Evolutionary conservation across 139 green algal species (phyloP).

Genomic region (Chlamydomonas incerta): DNA sequence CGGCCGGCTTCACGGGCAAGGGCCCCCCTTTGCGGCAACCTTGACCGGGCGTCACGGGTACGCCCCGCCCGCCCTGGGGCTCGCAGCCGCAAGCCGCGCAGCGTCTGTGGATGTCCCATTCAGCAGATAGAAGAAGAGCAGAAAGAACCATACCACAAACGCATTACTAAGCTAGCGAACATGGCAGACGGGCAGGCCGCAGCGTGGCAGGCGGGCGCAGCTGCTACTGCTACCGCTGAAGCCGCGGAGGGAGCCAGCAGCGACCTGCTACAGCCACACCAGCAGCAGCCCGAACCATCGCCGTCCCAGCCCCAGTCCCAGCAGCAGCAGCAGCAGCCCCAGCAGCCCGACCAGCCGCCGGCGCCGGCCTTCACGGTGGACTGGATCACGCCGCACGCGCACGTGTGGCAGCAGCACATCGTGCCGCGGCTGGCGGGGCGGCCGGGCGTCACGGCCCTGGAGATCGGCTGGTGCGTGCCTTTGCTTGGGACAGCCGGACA

Average conservation of each 20-base stretch:
- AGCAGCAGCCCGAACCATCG: not conserved
- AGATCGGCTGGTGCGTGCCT: constrained; percentile 10
- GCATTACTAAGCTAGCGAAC: not conserved
- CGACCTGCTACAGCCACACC: not conserved
- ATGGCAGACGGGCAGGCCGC: too few relatives aligned
- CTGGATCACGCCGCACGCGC: not conserved
- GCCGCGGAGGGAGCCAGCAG: too few relatives aligned
- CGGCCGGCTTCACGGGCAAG: not conserved
- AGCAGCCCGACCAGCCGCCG: not conserved
- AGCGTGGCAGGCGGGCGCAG: not conserved
- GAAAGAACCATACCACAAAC: too few relatives aligned
- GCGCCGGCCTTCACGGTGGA: not conserved
- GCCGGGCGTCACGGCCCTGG: not conserved
- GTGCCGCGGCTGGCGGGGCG: not conserved
- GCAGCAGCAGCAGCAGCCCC: not conserved
- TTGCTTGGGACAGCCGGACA: too few relatives aligned
- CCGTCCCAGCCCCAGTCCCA: too few relatives aligned
- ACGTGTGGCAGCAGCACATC: not conserved
- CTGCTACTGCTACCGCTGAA: not conserved
- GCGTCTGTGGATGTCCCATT: too few relatives aligned
- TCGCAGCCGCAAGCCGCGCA: too few relatives aligned
- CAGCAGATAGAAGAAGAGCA: too few relatives aligned
- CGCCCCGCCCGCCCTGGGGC: too few relatives aligned
- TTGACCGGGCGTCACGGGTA: not conserved
- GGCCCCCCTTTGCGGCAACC: not conserved